Base-by-base conservation (phyloP, 2,329 filamentous ascomycete species). In the Penicillium sclerotigenum region DNA sequence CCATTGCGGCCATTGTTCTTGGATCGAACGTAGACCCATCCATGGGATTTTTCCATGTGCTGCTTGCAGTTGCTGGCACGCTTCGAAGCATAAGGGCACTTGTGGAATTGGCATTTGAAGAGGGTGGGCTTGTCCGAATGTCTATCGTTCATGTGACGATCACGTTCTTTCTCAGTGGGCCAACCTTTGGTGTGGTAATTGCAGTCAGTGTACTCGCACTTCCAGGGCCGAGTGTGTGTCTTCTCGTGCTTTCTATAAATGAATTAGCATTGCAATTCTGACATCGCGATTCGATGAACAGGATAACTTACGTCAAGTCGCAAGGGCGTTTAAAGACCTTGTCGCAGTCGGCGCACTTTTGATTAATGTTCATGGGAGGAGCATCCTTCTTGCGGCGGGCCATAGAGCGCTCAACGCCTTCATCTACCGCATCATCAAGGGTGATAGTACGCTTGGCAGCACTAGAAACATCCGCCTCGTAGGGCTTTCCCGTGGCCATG, bases 241-340 rank as follows among this genome's bases (percentile, higher is more conserved):
- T 97, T 99, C 78, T 96, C 89, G 76, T 99, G 94, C 81, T 97
- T 97, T 64, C 74, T 76, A 38, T 34, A 3, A n/a, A 37, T 6
- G 31, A 13, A 48, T 64, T 57, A 67, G 50, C 38, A 54, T 36
- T 31, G 11, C 10, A 5, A n/a, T 18, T 26, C 16, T 18, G 8
- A 33, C 4, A 13, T 8, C 31, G n/a, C 7, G 11, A 7, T 36
- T n/a, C 24, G 37, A 48, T 18, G 14, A 20, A 22, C 10, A 20
- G 37, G 31, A 26, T 11, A 47, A 69, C 73, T 64, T 61, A 76
- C 71, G 91, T 97, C 57, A 97, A 80, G 73, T 99, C 94, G 75
- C 94, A 97, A n/a, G 91, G 91, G 59, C 94, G 87, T 77, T 94
- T 95, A 80, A 97, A 97, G 74, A 93, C 86, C 77, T 96, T 97